A percentile compares a stretch with the other conserved stretches of the same genome.
Evolutionary conservation across 257 asterid genomes (phyloP).

Genomic region (Penstemon newberryi): DNA sequence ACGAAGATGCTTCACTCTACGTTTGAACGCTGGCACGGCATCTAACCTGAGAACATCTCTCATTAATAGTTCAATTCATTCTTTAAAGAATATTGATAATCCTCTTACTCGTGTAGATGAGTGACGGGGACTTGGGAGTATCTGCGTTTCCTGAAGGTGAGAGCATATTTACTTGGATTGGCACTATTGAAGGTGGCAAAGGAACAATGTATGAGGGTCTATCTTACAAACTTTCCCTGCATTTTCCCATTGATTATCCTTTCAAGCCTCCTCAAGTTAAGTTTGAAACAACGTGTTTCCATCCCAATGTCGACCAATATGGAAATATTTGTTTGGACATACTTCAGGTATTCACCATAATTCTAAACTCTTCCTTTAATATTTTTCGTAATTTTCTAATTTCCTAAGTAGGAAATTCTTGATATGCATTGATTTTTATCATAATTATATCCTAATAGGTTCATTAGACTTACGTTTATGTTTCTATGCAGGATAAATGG

Average conservation of each 20-base stretch:
- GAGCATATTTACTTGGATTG: slow-evolving; percentile 65
- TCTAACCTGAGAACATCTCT: neutral
- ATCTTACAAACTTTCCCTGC: slow-evolving; percentile 58
- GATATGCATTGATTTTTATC: neutral
- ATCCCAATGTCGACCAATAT: slow-evolving; percentile 70
- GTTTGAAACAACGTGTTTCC: slow-evolving; percentile 73
- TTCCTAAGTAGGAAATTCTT: neutral
- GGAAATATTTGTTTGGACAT: slow-evolving; percentile 75
- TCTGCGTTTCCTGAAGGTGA: slow-evolving; percentile 80
- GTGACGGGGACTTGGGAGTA: slow-evolving; percentile 62
- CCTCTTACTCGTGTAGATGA: slow-evolving; percentile 45
- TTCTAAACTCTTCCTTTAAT: neutral
- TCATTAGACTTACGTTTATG: neutral
- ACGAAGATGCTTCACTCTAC: neutral
- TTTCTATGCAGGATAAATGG: slow-evolving; percentile 62
- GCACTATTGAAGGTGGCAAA: slow-evolving; percentile 67
- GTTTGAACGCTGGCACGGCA: neutral
- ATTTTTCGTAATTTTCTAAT: neutral
- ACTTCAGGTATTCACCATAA: slow-evolving; percentile 52
- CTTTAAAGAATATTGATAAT: neutral
- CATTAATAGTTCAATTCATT: neutral
- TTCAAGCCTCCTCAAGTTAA: slow-evolving; percentile 81
- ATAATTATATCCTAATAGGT: neutral
- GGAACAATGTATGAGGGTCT: slow-evolving; percentile 66
- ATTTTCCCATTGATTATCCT: slow-evolving; percentile 73